phyloP scores from a whole-genome alignment of 2,329 filamentous ascomycete genomes.

The Rutstroemia sydowiana region DNA sequence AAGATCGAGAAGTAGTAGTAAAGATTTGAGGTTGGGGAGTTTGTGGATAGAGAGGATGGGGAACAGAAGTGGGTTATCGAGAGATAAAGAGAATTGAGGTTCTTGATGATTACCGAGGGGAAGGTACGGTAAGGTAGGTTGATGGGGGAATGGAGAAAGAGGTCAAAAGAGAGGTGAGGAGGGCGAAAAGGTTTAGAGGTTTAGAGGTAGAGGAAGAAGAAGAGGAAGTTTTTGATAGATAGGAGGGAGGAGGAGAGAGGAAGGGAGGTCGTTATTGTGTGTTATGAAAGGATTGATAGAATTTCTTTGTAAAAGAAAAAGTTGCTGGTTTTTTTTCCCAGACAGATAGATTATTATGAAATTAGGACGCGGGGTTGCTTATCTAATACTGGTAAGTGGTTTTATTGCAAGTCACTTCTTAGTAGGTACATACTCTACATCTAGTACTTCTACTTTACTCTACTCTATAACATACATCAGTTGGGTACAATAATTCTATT shows the following conservation, averaged over 20 bases:
- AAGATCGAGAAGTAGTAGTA: conserved; percentile 1
- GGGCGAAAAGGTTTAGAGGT: conserved; percentile 13
- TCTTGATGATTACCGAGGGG: conserved; percentile 7
- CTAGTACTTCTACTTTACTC: too few relatives aligned
- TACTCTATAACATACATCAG: too few relatives aligned
- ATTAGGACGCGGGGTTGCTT: not conserved
- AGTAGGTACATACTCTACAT: too few relatives aligned
- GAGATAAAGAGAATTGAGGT: conserved; percentile 6
- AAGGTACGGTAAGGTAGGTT: conserved; percentile 6
- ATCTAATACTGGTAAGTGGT: too few relatives aligned
- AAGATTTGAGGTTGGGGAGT: conserved; percentile 5
- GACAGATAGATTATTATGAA: not conserved
- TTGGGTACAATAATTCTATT: too few relatives aligned
- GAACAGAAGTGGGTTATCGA: conserved; percentile 5
- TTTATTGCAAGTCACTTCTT: too few relatives aligned
- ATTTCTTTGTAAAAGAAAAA: conserved; percentile 1
- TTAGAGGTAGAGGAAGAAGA: conserved; percentile 10
- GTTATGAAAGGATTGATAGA: too few relatives aligned
- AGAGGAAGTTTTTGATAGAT: too few relatives aligned
- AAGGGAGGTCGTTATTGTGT: conserved; percentile 9
- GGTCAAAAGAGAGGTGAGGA: conserved; percentile 15
- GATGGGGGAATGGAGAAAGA: conserved; percentile 12
- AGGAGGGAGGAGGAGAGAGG: conserved; percentile 17
- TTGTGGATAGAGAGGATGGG: not conserved
- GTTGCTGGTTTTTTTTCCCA: conserved; percentile 2